phyloP scores from a whole-genome alignment of 345 rosid species.

The Euphorbia peplus region DNA sequence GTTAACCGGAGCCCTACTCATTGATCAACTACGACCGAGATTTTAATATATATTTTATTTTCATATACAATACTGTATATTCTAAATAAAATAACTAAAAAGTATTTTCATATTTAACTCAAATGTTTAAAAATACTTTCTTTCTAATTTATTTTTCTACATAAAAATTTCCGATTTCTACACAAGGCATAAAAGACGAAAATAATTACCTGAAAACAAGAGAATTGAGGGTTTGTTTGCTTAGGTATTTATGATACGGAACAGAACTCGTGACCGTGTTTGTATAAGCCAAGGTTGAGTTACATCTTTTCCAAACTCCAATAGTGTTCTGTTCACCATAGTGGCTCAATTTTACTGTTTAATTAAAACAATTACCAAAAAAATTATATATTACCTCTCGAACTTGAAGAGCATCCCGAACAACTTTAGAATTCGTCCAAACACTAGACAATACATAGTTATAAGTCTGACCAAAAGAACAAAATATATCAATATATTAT shows the following conservation, averaged over 20 bases:
- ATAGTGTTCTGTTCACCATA: conserved; percentile 24
- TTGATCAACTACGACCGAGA: no score
- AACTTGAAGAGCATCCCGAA: conserved; percentile 20
- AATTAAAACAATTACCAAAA: not conserved
- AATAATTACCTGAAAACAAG: conserved; percentile 38
- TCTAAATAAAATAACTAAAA: no score
- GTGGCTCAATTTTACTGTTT: not conserved
- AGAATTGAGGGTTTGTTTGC: conserved; percentile 25
- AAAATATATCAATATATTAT: no score
- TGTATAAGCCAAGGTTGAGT: conserved; percentile 29
- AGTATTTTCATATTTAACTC: no score
- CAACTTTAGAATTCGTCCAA: conserved; percentile 26
- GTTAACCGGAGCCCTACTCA: no score
- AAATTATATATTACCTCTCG: conserved; percentile 34
- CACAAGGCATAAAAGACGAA: no score
- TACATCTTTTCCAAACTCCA: conserved; percentile 37
- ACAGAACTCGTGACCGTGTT: conserved; percentile 27
- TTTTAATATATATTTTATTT: no score
- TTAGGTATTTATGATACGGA: conserved; percentile 24
- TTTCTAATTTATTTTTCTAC: no score
- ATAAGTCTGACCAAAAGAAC: conserved; percentile 22
- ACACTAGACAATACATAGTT: conserved; percentile 16
- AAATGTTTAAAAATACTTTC: no score
- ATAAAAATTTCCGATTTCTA: no score
- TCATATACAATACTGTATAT: no score